Conservation (phyloP, 78 protist genomes). For the Creolimax fragrantissima region DNA sequence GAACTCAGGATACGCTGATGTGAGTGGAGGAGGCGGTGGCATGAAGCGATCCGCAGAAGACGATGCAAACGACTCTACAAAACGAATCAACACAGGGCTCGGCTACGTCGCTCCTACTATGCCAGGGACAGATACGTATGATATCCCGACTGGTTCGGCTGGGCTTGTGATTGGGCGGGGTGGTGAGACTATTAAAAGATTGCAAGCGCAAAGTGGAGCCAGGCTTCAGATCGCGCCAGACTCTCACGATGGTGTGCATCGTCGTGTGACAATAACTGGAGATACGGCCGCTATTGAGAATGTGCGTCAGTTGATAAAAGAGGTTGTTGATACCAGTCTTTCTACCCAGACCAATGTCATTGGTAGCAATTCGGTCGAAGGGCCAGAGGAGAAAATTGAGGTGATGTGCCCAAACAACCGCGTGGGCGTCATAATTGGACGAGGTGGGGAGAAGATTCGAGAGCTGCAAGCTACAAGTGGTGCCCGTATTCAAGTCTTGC, state of each 20-base stretch:
- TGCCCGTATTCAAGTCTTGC: neutral
- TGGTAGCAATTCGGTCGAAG: neutral
- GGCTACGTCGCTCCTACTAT: neutral
- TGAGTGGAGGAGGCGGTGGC: neutral
- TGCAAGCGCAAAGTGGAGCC: neutral
- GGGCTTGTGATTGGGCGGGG: constrained; percentile 4
- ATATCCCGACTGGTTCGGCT: neutral
- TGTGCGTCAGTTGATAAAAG: neutral
- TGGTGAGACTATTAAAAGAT: neutral
- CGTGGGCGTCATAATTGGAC: constrained; percentile 9
- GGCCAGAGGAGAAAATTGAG: neutral
- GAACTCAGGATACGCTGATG: neutral
- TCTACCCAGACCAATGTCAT: too few relatives aligned
- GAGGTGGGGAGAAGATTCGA: constrained; percentile 20
- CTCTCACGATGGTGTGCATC: neutral
- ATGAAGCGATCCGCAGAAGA: neutral
- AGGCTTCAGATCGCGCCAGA: neutral
- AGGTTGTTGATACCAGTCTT: neutral
- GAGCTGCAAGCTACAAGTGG: neutral
- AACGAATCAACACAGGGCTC: neutral
- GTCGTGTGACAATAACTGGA: neutral
- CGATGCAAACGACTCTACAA: neutral
- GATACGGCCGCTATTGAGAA: neutral
- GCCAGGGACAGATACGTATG: neutral
- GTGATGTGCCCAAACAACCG: neutral